Conservation (phyloP, 768 basidiomycete genomes). For the Fistulinella prunicolor region DNA sequence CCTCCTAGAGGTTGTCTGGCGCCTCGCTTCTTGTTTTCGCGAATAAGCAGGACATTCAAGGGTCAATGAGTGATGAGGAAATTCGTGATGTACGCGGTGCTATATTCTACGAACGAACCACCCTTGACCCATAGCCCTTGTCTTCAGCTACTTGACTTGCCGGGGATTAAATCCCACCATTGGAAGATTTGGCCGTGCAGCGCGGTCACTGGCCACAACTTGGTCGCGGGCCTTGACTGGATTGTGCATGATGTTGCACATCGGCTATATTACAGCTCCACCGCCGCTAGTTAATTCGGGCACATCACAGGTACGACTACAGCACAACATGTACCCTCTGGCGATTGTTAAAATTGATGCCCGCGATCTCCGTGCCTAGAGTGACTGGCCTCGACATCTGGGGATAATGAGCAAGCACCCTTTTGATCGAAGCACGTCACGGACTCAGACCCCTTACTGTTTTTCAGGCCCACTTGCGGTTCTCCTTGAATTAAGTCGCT, state of each 20-base stretch:
- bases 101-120: neutral
- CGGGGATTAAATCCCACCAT: conserved; percentile 78
- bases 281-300: conserved; percentile 11
- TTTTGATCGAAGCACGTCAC: conserved; percentile 12
- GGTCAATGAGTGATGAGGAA: conserved; percentile 78
- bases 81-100: conserved; percentile 69
- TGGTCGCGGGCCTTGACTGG: conserved; percentile 88
- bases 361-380: conserved; percentile 12
- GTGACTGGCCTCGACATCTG: neutral
- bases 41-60: conserved; percentile 95
- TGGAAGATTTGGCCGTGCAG: conserved; percentile 93
- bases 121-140: conserved; percentile 5
- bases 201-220: conserved; percentile 83
- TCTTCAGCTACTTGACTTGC: conserved; percentile 73
- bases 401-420: conserved; percentile 3
- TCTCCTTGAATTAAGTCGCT: conserved; percentile 6
- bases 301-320: conserved; percentile 1
- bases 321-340: neutral
- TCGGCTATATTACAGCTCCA: conserved; percentile 78
- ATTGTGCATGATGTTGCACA: conserved; percentile 84
- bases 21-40: conserved; percentile 95
- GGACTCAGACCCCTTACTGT: neutral
- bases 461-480: conserved; percentile 9
- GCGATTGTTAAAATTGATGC: conserved; percentile 2
- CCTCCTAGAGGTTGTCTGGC: conserved; percentile 79